These are phyloP conservation scores for Extremus antarcticus DNA, from an alignment of 495 filamentous ascomycete genomes.

Conservation along the genomic window DNA sequence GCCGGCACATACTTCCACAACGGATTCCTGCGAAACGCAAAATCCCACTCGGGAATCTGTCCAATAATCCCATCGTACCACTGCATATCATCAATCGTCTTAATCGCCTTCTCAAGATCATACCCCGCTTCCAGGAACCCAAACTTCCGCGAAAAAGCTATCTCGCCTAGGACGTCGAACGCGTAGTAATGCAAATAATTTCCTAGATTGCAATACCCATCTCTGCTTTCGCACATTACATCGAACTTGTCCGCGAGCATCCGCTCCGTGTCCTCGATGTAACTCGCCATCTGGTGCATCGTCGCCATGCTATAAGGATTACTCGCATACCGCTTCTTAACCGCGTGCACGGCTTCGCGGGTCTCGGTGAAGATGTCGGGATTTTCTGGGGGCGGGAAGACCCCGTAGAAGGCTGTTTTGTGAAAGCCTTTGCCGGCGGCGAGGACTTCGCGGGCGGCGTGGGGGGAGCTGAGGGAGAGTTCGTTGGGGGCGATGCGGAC, in stretches of 20 bases:
- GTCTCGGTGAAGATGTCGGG: constrained; percentile 50
- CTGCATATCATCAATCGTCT: constrained; percentile 43
- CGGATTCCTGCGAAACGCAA: constrained; percentile 37
- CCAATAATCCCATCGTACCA: constrained; percentile 46
- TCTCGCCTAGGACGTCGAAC: constrained; percentile 48
- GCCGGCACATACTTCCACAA: constrained; percentile 39
- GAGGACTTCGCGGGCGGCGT: constrained; percentile 35
- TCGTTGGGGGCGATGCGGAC: constrained; percentile 48
- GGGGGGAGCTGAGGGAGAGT: constrained; percentile 42
- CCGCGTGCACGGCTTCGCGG: constrained; percentile 42
- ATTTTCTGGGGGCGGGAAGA: constrained; percentile 46
- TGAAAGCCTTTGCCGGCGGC: constrained; percentile 44
- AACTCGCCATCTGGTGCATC: constrained; percentile 40
- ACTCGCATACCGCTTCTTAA: constrained; percentile 45
- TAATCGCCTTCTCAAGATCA: constrained; percentile 47
- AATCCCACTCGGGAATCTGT: constrained; percentile 40
- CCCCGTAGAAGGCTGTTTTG: constrained; percentile 45
- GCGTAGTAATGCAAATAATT: constrained; percentile 45
- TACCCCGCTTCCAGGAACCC: constrained; percentile 49
- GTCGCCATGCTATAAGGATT: constrained; percentile 44
- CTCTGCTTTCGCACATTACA: constrained; percentile 22
- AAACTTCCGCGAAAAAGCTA: constrained; percentile 53
- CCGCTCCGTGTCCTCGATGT: constrained; percentile 40
- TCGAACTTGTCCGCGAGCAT: constrained; percentile 34
- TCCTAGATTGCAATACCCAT: constrained; percentile 37